Conservation (phyloP, 2,329 filamentous ascomycete species). For the Acarospora socialis region DNA sequence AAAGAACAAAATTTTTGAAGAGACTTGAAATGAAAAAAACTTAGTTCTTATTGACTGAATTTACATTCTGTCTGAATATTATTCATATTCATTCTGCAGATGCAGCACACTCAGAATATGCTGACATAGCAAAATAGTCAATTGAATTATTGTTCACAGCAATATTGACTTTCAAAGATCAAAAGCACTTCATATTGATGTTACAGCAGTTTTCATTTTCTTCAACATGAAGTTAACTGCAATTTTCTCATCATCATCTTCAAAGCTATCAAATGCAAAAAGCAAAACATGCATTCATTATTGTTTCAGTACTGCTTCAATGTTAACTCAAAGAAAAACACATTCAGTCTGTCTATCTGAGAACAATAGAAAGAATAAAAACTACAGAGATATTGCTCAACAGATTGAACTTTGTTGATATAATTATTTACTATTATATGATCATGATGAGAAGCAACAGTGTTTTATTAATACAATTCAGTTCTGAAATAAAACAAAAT, state of each 20-base stretch:
- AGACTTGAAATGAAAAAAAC: not conserved
- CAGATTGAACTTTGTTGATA: too few species aligned
- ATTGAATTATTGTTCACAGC: not conserved
- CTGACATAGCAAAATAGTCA: not conserved
- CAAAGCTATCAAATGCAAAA: not conserved
- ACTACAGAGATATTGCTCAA: too few species aligned
- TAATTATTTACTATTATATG: not conserved
- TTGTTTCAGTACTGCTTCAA: not conserved
- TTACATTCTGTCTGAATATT: not conserved
- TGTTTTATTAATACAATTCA: too few species aligned
- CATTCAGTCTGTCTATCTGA: not conserved
- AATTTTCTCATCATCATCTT: not conserved
- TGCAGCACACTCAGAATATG: not conserved
- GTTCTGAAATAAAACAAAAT: too few species aligned
- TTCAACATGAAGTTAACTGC: not conserved
- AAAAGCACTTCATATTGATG: not conserved
- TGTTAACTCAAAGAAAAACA: not conserved
- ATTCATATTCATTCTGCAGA: not conserved
- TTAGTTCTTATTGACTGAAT: not conserved
- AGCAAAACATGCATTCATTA: not conserved
- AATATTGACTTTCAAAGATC: not conserved
- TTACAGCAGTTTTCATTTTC: not conserved
- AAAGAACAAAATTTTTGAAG: not conserved
- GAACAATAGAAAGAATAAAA: too few species aligned
- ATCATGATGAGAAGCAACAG: not conserved